phyloP scores from a whole-genome alignment of 2,329 filamentous ascomycete genomes.

The Alternaria dauci region DNA sequence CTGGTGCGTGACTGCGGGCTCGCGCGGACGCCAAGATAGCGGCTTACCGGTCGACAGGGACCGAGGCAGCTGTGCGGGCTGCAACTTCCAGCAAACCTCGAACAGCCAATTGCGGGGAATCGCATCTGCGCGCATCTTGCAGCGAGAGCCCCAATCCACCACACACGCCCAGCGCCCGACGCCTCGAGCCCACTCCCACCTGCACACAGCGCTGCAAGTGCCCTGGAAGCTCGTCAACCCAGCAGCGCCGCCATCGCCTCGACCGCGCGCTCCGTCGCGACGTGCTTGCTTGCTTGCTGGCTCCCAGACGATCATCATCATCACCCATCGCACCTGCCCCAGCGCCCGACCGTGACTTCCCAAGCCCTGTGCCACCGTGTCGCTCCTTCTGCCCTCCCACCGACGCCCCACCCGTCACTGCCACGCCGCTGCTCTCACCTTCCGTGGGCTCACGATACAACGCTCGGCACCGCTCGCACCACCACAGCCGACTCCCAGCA shows the following conservation, averaged over 20 bases:
- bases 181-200: slow-evolving; percentile 12
- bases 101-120: slow-evolving; percentile 42
- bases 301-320: slow-evolving; percentile 6
- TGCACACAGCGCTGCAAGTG: slow-evolving; percentile 8
- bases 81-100: slow-evolving; percentile 28
- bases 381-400: slow-evolving; percentile 25
- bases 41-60: slow-evolving; percentile 24
- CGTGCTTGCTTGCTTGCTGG: neutral
- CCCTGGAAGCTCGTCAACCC: slow-evolving; percentile 13
- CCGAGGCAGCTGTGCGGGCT: slow-evolving; percentile 21
- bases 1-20: neutral
- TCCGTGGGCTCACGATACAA: slow-evolving; percentile 2
- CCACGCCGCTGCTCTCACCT: slow-evolving; percentile 11
- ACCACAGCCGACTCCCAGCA: slow-evolving; percentile 32
- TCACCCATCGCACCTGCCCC: slow-evolving; percentile 14
- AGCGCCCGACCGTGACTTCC: slow-evolving; percentile 15
- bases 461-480: slow-evolving; percentile 20
- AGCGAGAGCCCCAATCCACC: slow-evolving; percentile 11
- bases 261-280: neutral
- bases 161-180: slow-evolving; percentile 26
- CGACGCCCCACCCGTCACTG: slow-evolving; percentile 24
- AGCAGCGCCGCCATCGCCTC: slow-evolving; percentile 10
- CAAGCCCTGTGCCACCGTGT: slow-evolving; percentile 16
- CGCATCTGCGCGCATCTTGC: slow-evolving; percentile 29
- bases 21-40: slow-evolving; percentile 14